Evolutionary conservation across 2,329 filamentous ascomycete genomes (phyloP), one percentile per base, ranked within the genome.

Genomic region (Madurella mycetomatis): DNA sequence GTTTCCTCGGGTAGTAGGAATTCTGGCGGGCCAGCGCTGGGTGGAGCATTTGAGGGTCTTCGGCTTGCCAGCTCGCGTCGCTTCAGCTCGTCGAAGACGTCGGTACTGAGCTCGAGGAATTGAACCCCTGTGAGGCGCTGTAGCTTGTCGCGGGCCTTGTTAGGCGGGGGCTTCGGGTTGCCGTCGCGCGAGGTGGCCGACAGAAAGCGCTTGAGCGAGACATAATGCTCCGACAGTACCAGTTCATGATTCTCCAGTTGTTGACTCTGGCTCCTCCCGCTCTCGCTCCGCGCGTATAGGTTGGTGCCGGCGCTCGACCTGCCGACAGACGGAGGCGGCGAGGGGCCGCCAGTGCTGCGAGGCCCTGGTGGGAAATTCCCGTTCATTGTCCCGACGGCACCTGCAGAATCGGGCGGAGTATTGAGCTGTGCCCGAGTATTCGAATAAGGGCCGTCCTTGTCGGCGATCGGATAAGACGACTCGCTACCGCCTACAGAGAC

Each of bases 51-150:
- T 18, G 79, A 75, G 15, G 78, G 75, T 51, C 75, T 74, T 57
- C 82, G 74, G 51, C 79, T 79, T 49, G 79, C 78, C 61, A 88
- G 82, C 71, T 97, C 92, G 60, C 94, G 84, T 56, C 94, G 86
- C 62, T 95, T 79, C 61, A 97, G 78, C 73, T 99, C 94, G 72
- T 99, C 94, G 73, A 88, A 97, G 41, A 99, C 92, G 73, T 99
- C 94, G 54, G 92, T 97, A 72, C 92, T 96, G 59, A 99, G 81
- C 74, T 99, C 94, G 72, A 95, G 90, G 71, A 99, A 97, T 71
- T 99, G 94, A 30, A 95, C 90, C 1, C 87, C 79, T 1, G 92
- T 96, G 49, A 99, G 80, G 55, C 92, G 85, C 56, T 96, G 79
- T 54, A 97, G 80, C 78, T 99, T 99, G 72, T 97, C 94, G 66